Evolutionary conservation across 768 basidiomycete species (phyloP).

Genomic region (Russula virescens): DNA sequence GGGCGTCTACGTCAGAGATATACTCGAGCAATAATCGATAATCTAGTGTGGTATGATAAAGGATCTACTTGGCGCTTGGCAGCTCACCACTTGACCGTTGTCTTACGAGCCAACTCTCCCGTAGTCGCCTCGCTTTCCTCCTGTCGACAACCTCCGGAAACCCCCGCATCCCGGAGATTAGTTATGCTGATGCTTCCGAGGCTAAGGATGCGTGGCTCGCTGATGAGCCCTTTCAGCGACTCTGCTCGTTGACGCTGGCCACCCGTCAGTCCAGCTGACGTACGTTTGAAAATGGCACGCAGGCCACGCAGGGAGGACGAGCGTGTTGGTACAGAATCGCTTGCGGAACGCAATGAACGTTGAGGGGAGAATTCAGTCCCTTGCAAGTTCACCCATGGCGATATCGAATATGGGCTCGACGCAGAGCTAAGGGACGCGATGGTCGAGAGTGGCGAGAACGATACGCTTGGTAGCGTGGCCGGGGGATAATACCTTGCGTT

Average conservation of each 20-base stretch:
- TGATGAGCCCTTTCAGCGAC: slow-evolving; percentile 16
- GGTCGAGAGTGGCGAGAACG: slow-evolving; percentile 1
- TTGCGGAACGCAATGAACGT: not conserved
- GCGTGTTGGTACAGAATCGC: not conserved
- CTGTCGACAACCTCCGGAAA: not conserved
- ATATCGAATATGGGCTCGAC: not conserved
- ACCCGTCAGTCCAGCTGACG: slow-evolving; percentile 7
- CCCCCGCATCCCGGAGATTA: slow-evolving; percentile 4
- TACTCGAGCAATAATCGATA: not conserved
- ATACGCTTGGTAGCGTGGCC: not conserved
- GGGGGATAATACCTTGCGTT: not conserved
- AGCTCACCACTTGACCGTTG: not conserved
- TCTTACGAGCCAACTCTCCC: not conserved
- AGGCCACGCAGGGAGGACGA: slow-evolving; percentile 12
- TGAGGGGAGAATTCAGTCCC: not conserved
- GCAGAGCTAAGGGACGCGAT: not conserved
- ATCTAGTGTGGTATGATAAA: not conserved
- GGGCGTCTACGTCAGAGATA: not conserved
- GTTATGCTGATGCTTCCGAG: slow-evolving; percentile 15
- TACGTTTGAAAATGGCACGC: slow-evolving; percentile 19
- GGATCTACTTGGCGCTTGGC: not conserved
- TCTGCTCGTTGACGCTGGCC: slow-evolving; percentile 11
- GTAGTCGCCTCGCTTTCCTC: not conserved
- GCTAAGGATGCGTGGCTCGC: slow-evolving; percentile 13
- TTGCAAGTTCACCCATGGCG: not conserved